Base-by-base conservation (phyloP, 768 basidiomycete genomes). In the Amanita exitialis region DNA sequence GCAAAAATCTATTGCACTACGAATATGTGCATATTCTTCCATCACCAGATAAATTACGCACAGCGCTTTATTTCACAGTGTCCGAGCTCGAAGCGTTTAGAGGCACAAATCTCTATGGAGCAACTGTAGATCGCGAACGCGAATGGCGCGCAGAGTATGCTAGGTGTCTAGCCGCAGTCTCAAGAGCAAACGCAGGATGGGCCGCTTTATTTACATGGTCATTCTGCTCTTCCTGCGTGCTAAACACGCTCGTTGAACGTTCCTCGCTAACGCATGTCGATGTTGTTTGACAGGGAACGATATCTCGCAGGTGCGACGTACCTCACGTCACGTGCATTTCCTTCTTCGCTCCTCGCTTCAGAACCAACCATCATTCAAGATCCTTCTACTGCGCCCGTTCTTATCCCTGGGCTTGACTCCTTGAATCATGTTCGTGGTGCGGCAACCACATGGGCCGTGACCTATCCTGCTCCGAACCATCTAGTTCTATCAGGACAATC, bases 301-400 rank as follows among this genome's bases (percentile, higher is more conserved):
- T 94, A 88, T 62, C 68, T 89, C 2, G 75, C 77, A 0, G 80
- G 86, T 1, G 71, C 83, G 5, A 91, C 86, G 0, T 82, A 89
- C 60, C 69, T 91, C 34, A 90, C 90, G 1, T 94, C 93, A 1
- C 79, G 94, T 47, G 87, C 91, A 0, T 97, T 96, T 60, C 90
- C 93, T 0, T 96, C 93, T 0, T 80, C 81, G 6, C 67, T 97
- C 18, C 73, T 96, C 25, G 80, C 80, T 4, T 59, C 63, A 16
- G 72, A 58, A 0, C 79, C 84, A 5, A 72, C 81, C 0, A 69
- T 86, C 7, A 60, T 74, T 27, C 64, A 73, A 10, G 71, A 74
- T 0, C 64, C 75, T 0, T 65, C 72, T 6, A 79, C 83, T 0
- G 73, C 84, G 55, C 90, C 92, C 1, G 72, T 96, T 9, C 78